phyloP scores from a whole-genome alignment of 2,329 filamentous ascomycete species.

The Cyphellophora europaea region DNA sequence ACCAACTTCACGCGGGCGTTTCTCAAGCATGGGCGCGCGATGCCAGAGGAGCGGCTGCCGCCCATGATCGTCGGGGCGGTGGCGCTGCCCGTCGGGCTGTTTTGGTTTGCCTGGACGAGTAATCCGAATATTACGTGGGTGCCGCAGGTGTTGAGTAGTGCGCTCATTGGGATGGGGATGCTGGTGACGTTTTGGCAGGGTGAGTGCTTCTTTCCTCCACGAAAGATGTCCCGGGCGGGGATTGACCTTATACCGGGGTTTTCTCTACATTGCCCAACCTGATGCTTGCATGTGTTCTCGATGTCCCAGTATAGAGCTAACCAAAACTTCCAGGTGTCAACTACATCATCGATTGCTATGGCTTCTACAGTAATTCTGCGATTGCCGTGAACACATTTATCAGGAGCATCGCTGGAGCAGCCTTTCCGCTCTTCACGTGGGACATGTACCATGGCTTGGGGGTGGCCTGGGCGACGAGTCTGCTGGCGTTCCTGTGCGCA shows the following conservation, averaged over 20 bases:
- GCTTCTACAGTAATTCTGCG: slow-evolving; percentile 30
- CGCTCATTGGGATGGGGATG: slow-evolving; percentile 34
- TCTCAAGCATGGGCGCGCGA: slow-evolving; percentile 23
- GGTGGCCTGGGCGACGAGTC: slow-evolving; percentile 29
- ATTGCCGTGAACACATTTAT: slow-evolving; percentile 30
- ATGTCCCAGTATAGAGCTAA: no score
- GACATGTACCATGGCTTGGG: slow-evolving; percentile 29
- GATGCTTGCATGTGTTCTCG: no score
- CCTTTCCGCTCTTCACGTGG: slow-evolving; percentile 21
- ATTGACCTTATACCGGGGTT: no score
- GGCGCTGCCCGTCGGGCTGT: slow-evolving; percentile 34
- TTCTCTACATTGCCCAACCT: no score
- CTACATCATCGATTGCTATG: slow-evolving; percentile 34
- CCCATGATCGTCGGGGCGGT: slow-evolving; percentile 35
- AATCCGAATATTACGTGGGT: slow-evolving; percentile 33
- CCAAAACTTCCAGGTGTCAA: no score
- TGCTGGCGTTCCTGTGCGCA: slow-evolving; percentile 28
- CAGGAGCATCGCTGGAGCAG: slow-evolving; percentile 25
- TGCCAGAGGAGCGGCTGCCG: slow-evolving; percentile 35
- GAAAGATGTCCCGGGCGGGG: no score
- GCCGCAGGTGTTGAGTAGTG: slow-evolving; percentile 32
- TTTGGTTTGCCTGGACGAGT: slow-evolving; percentile 41
- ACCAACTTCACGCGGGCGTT: slow-evolving; percentile 31
- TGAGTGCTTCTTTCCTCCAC: no score
- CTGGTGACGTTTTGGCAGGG: slow-evolving; percentile 35